A percentile compares a stretch with the other conserved stretches of the same genome.
phyloP scores from a whole-genome alignment of 1,284 basidiomycete genomes.

The Sporisorium reilianum region DNA sequence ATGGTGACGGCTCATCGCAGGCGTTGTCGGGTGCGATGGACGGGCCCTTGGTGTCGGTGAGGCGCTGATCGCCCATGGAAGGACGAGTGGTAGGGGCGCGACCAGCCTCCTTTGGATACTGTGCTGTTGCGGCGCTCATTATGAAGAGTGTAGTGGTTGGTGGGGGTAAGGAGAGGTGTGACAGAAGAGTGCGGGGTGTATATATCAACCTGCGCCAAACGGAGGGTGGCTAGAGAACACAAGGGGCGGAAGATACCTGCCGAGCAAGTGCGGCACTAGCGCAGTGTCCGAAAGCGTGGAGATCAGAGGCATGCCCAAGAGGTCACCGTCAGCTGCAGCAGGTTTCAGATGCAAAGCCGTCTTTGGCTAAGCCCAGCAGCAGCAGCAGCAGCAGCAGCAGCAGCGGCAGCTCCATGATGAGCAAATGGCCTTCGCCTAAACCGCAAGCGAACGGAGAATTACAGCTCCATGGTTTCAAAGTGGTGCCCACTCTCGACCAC shows the following conservation, averaged over 20 bases:
- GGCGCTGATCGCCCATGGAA: slow-evolving; percentile 45
- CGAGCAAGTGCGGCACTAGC: not conserved
- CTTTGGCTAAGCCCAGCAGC: not conserved
- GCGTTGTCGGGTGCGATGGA: slow-evolving; percentile 61
- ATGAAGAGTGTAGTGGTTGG: slow-evolving; percentile 5
- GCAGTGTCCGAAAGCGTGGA: not conserved
- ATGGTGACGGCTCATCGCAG: slow-evolving; percentile 61
- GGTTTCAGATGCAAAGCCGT: slow-evolving; percentile 7
- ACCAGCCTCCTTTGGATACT: slow-evolving; percentile 47
- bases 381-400: too few species aligned
- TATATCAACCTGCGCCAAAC: slow-evolving; percentile 18
- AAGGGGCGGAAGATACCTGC: not conserved
- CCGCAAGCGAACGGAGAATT: not conserved
- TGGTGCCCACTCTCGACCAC: too few species aligned
- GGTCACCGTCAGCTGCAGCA: not conserved
- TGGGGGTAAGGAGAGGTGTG: not conserved
- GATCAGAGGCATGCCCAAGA: too few species aligned
- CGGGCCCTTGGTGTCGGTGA: slow-evolving; percentile 45
- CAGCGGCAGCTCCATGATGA: too few species aligned
- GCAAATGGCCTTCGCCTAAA: not conserved
- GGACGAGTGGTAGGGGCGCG: slow-evolving; percentile 33
- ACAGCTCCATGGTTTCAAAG: too few species aligned
- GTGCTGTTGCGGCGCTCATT: slow-evolving; percentile 31
- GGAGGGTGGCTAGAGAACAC: not conserved
- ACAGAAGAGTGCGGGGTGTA: slow-evolving; percentile 20